Percentiles rank a stretch among this genome's conserved stretches.
Conservation (phyloP, 2,329 filamentous ascomycete species). For the Didymella keratinophila region DNA sequence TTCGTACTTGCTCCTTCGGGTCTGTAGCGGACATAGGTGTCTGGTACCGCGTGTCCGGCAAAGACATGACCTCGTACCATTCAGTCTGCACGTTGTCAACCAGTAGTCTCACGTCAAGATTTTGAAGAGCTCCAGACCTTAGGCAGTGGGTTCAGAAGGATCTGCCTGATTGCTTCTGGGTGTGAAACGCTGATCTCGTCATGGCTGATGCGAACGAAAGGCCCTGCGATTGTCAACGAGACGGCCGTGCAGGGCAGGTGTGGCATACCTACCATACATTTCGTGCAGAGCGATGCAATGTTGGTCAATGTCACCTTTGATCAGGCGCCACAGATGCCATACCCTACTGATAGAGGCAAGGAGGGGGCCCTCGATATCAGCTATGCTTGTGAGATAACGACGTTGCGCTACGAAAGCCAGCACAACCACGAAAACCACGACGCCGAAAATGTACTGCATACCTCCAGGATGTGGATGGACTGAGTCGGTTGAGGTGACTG, state of each 20-base stretch:
- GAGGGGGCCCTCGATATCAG: conserved; percentile 1
- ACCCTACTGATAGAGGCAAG: conserved; percentile 1
- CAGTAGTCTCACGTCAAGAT: not conserved
- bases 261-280: not conserved
- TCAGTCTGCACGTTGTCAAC: conserved; percentile 23
- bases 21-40: conserved; percentile 53
- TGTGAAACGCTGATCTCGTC: conserved; percentile 57
- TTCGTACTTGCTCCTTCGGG: conserved; percentile 44
- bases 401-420: not conserved
- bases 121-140: conserved; percentile 39
- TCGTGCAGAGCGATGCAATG: conserved; percentile 7
- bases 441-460: not conserved
- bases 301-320: conserved; percentile 5
- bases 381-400: not conserved
- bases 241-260: too few relatives aligned
- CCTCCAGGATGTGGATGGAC: not conserved
- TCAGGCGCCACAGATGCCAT: conserved; percentile 2
- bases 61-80: conserved; percentile 49
- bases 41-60: conserved; percentile 53
- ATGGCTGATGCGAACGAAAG: conserved; percentile 55
- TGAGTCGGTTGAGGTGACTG: not conserved
- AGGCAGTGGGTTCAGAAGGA: conserved; percentile 46
- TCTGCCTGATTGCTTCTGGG: conserved; percentile 50
- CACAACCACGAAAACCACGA: not conserved
- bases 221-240: not conserved